phyloP scores from a whole-genome alignment of 2,329 filamentous ascomycete genomes.

The Trichothecium roseum region DNA sequence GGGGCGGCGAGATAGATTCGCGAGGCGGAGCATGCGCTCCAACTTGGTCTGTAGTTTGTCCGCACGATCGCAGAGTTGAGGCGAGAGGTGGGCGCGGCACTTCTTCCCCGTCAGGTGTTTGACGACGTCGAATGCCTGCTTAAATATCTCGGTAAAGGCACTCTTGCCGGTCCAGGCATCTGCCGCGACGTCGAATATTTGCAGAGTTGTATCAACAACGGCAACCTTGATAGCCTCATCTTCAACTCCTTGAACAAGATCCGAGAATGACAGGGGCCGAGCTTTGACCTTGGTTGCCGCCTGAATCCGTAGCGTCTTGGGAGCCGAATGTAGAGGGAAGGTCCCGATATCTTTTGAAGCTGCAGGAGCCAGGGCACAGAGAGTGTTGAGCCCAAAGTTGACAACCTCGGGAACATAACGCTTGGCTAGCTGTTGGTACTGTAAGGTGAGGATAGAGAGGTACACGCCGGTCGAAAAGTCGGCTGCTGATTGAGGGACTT shows the following conservation, averaged over 20 bases:
- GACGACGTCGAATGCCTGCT: slow-evolving; percentile 48
- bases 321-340: slow-evolving; percentile 52
- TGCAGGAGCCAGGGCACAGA: slow-evolving; percentile 55
- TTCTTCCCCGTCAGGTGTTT: slow-evolving; percentile 47
- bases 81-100: slow-evolving; percentile 40
- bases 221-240: slow-evolving; percentile 39
- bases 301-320: slow-evolving; percentile 37
- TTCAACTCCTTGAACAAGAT: slow-evolving; percentile 36
- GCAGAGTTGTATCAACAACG: slow-evolving; percentile 50
- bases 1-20: slow-evolving; percentile 60
- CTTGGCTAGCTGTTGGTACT: slow-evolving; percentile 77
- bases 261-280: slow-evolving; percentile 48
- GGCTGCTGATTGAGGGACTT: slow-evolving; percentile 50
- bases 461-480: slow-evolving; percentile 69
- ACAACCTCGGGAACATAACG: slow-evolving; percentile 83
- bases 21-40: slow-evolving; percentile 44
- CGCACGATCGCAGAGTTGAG: slow-evolving; percentile 26
- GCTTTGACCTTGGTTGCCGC: slow-evolving; percentile 22
- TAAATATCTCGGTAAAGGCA: slow-evolving; percentile 71
- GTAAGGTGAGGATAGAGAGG: slow-evolving; percentile 65
- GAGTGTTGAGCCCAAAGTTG: slow-evolving; percentile 67
- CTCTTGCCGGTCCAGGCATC: slow-evolving; percentile 64
- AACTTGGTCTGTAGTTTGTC: slow-evolving; percentile 35
- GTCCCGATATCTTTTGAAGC: slow-evolving; percentile 36
- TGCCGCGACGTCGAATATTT: slow-evolving; percentile 57